Conservation (phyloP, 805 yeast species). For the Metschnikowia similis region DNA sequence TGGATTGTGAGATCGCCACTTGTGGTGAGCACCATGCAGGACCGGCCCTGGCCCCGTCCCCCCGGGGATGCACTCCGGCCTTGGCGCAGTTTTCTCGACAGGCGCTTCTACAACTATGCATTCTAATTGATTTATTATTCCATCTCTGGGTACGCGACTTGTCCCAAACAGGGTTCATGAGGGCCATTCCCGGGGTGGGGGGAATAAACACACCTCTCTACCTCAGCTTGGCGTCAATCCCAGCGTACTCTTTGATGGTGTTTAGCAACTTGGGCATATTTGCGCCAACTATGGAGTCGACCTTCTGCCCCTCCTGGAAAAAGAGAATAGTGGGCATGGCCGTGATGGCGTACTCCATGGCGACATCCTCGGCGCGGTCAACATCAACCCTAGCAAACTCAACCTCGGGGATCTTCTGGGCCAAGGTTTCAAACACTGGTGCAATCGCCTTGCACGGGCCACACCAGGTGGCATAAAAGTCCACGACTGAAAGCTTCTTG, state of each 20-base stretch:
- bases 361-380: conserved; percentile 57
- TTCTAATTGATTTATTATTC: neutral
- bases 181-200: neutral
- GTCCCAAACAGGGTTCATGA: neutral
- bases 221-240: conserved; percentile 21
- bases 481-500: conserved; percentile 49
- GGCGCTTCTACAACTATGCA: neutral
- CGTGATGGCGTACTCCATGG: conserved; percentile 54
- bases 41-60: neutral
- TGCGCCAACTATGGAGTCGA: conserved; percentile 65
- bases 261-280: conserved; percentile 37
- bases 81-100: neutral
- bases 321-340: conserved; percentile 77
- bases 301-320: conserved; percentile 55
- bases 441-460: conserved; percentile 75
- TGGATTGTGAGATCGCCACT: conserved; percentile 15
- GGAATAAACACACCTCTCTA: neutral
- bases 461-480: conserved; percentile 73
- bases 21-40: conserved; percentile 5
- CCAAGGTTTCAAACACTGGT: conserved; percentile 46
- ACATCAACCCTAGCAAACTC: conserved; percentile 69
- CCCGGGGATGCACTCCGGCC: too few species aligned
- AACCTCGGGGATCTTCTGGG: conserved; percentile 45
- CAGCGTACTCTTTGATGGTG: conserved; percentile 26
- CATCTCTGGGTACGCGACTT: neutral